These are phyloP conservation scores for Stemphylium beticola DNA, from an alignment of 2,329 filamentous ascomycete genomes.

Conservation along the genomic window DNA sequence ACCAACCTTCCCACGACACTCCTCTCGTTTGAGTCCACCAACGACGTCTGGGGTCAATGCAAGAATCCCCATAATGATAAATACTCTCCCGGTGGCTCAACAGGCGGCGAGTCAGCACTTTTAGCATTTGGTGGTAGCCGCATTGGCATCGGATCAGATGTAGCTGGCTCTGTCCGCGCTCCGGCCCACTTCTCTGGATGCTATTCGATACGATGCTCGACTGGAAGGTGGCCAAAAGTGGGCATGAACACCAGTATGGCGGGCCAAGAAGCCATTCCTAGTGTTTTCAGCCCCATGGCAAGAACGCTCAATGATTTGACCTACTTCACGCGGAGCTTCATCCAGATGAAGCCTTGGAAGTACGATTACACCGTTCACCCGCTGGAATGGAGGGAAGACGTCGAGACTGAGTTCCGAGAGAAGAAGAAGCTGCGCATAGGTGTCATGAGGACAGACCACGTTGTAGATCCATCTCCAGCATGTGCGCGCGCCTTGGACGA, in stretches of 20 bases:
- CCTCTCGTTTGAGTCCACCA: slow-evolving; percentile 82
- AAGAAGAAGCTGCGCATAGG: slow-evolving; percentile 74
- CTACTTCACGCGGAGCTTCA: slow-evolving; percentile 81
- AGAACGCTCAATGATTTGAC: slow-evolving; percentile 80
- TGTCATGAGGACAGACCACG: slow-evolving; percentile 77
- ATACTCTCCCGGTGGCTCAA: slow-evolving; percentile 89
- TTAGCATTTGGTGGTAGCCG: slow-evolving; percentile 80
- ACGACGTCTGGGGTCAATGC: slow-evolving; percentile 80
- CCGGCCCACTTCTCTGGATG: slow-evolving; percentile 91
- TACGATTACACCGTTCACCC: slow-evolving; percentile 89
- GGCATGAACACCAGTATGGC: slow-evolving; percentile 88
- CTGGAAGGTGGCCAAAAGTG: slow-evolving; percentile 86
- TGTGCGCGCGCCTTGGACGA: slow-evolving; percentile 77
- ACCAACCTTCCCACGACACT: slow-evolving; percentile 88
- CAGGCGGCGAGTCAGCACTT: slow-evolving; percentile 82
- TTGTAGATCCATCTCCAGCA: slow-evolving; percentile 85
- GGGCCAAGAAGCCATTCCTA: slow-evolving; percentile 87
- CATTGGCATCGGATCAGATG: slow-evolving; percentile 89
- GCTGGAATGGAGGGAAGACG: slow-evolving; percentile 73
- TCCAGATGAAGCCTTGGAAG: slow-evolving; percentile 84
- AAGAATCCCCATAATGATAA: slow-evolving; percentile 83
- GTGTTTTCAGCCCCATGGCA: slow-evolving; percentile 92
- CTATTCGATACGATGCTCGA: slow-evolving; percentile 85
- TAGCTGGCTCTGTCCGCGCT: slow-evolving; percentile 84
- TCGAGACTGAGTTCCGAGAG: slow-evolving; percentile 64